A percentile compares a stretch with the other conserved stretches of the same genome.
phyloP scores from a whole-genome alignment of 2,329 filamentous ascomycete species.

The Colletotrichum caudatum region DNA sequence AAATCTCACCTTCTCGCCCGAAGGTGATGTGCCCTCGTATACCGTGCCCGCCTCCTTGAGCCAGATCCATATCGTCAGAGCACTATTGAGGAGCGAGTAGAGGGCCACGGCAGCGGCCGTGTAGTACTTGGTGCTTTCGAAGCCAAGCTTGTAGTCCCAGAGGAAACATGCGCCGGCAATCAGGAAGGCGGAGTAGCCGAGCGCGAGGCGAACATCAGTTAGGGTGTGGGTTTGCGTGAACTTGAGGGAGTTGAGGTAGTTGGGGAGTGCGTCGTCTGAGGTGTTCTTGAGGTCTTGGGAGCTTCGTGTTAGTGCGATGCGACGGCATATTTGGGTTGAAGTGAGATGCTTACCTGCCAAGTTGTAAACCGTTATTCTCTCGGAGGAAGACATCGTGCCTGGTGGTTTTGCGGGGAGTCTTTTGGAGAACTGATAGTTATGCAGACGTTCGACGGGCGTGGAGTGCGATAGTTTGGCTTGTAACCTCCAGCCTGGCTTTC shows the following conservation, averaged over 20 bases:
- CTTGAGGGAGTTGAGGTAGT: conserved; percentile 89
- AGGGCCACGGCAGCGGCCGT: conserved; percentile 82
- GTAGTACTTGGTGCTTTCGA: conserved; percentile 85
- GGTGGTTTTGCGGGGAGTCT: too few species aligned
- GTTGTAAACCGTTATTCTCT: conserved; percentile 76
- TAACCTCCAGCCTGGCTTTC: conserved; percentile 42
- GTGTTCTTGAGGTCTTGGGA: conserved; percentile 91
- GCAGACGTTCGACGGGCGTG: neutral
- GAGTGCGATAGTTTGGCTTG: conserved; percentile 31
- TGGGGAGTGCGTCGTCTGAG: conserved; percentile 91
- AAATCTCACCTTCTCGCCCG: conserved; percentile 71
- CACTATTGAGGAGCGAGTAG: conserved; percentile 83
- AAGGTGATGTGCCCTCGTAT: conserved; percentile 77
- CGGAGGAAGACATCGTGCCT: conserved; percentile 57
- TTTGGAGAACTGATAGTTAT: neutral
- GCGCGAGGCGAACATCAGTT: conserved; percentile 82
- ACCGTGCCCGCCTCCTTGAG: conserved; percentile 84
- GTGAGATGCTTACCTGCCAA: conserved; percentile 64
- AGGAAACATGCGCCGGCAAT: conserved; percentile 87
- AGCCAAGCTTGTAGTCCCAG: conserved; percentile 92
- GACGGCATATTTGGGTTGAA: conserved; percentile 6
- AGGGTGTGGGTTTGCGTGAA: conserved; percentile 87
- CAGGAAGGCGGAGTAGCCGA: conserved; percentile 86
- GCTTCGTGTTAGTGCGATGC: conserved; percentile 38
- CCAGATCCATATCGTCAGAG: conserved; percentile 87